These are phyloP conservation scores for Iris pallida DNA, from an alignment of 116 monocot genomes.

Conservation along the genomic window DNA sequence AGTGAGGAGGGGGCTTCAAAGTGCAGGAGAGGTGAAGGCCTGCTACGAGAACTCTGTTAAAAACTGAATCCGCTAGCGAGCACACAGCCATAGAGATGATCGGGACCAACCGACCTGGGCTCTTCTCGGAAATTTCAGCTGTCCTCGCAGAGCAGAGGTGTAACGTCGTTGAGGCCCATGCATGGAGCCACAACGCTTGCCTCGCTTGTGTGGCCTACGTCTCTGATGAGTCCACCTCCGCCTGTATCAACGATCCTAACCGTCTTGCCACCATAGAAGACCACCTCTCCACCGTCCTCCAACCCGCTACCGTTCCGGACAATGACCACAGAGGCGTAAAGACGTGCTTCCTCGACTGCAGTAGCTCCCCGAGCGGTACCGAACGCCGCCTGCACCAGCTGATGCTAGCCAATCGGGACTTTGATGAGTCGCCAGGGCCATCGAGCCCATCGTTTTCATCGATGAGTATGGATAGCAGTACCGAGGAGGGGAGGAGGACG, in stretches of 20 bases:
- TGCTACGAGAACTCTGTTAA: neutral
- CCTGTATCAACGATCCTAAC: slow-evolving; percentile 38
- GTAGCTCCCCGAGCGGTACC: slow-evolving; percentile 24
- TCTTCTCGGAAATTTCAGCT: slow-evolving; percentile 78
- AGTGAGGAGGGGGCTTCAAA: slow-evolving; percentile 24
- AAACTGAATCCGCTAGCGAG: slow-evolving; percentile 22
- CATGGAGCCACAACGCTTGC: slow-evolving; percentile 60
- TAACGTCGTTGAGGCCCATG: slow-evolving; percentile 61
- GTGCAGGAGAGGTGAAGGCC: slow-evolving; percentile 6
- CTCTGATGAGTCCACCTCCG: slow-evolving; percentile 41
- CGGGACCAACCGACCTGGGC: slow-evolving; percentile 49
- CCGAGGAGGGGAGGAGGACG: slow-evolving; percentile 24
- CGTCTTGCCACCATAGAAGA: slow-evolving; percentile 51
- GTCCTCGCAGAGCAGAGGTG: slow-evolving; percentile 63
- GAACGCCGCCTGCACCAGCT: slow-evolving; percentile 68
- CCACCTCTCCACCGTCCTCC: slow-evolving; percentile 58
- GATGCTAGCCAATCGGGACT: slow-evolving; percentile 53
- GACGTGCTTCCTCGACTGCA: slow-evolving; percentile 27
- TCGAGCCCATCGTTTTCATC: neutral
- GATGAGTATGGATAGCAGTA: neutral
- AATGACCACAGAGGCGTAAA: slow-evolving; percentile 27
- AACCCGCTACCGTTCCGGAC: slow-evolving; percentile 10
- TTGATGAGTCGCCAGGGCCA: slow-evolving; percentile 20
- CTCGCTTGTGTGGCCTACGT: slow-evolving; percentile 61
- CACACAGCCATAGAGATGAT: slow-evolving; percentile 61